A percentile compares a stretch with the other conserved stretches of the same genome.
These are phyloP conservation scores for Cupressus sempervirens DNA, from an alignment of 75 land plant genomes.

Conservation along the genomic window DNA sequence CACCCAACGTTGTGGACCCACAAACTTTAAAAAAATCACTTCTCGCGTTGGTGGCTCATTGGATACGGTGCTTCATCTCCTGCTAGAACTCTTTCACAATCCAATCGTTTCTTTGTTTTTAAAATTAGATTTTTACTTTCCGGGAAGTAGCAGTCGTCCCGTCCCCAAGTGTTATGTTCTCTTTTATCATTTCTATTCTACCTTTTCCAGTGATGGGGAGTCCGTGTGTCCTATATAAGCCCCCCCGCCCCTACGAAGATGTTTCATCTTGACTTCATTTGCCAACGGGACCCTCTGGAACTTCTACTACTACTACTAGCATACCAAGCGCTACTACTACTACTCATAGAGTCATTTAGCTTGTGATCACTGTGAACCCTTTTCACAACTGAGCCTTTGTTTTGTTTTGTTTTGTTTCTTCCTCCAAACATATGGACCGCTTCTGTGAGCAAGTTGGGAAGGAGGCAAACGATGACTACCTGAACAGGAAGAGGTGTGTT, in stretches of 20 bases:
- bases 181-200: background rate
- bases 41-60: background rate
- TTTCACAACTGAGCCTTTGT: background rate
- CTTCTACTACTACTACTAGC: background rate
- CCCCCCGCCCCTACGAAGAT: background rate
- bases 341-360: background rate
- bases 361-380: background rate
- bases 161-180: background rate
- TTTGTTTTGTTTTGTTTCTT: too few relatives aligned
- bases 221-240: background rate
- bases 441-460: slow-evolving; percentile 7
- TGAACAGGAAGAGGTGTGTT: slow-evolving; percentile 16
- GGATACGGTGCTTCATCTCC: too few relatives aligned
- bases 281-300: background rate
- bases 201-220: background rate
- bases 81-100: background rate
- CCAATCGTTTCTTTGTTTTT: background rate
- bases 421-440: background rate
- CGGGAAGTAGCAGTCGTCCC: too few relatives aligned
- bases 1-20: background rate
- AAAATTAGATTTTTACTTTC: background rate
- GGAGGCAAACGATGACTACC: slow-evolving; percentile 2
- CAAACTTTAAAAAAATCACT: background rate
- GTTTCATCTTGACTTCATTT: background rate
- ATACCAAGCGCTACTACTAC: background rate